Evolutionary conservation across 208 protist species (phyloP), one percentile per base, ranked within the genome.

Genomic region (Angomonas desouzai): DNA sequence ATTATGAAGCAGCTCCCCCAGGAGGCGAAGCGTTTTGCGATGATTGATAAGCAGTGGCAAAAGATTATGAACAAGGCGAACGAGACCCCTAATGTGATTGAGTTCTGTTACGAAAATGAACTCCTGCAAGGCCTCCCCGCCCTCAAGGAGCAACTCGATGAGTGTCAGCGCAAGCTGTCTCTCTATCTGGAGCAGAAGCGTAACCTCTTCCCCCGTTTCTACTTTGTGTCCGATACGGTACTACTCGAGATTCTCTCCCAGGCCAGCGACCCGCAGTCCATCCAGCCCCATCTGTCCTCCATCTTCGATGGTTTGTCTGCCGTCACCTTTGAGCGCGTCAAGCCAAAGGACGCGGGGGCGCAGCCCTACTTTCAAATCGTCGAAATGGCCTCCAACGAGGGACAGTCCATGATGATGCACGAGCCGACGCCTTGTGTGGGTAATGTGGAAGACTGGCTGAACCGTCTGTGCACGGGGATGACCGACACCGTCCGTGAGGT

Each of bases 161-260:
- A 97, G 72, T 99, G 97, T 83, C 97, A 99, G 82, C 97, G 98
- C 49, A 94, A 98, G 66, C 85, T 99, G 18, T 92, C 92, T 10
- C 90, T 97, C 27, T 99, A 99, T 79, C 87, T 99, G 13, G 97
- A 99, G 71, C 92, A 93, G 72, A 99, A 99, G 83, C 87, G 98
- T 30, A 89, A 91, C 72, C 72, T 93, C 9, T 99, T 99, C 85
- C 97, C 98, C 23, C 92, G 98, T 40, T 99, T 99, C 88, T 99
- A 99, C 88, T 99, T 99, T 72, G 95, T 99, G 29, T 99, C 97
- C 32, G 96, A 99, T 68, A 92, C 96, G 47, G 94, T 97, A 70
- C 75, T 99, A 62, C 83, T 99, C 27, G 96, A 99, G 77, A 98
- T 99, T 76, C 79, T 99, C 16, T 98, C 91, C 32, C 96, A 99